Evolutionary conservation across 78 protist species (phyloP).

Genomic region (Blattamonas nauphoetae): DNA sequence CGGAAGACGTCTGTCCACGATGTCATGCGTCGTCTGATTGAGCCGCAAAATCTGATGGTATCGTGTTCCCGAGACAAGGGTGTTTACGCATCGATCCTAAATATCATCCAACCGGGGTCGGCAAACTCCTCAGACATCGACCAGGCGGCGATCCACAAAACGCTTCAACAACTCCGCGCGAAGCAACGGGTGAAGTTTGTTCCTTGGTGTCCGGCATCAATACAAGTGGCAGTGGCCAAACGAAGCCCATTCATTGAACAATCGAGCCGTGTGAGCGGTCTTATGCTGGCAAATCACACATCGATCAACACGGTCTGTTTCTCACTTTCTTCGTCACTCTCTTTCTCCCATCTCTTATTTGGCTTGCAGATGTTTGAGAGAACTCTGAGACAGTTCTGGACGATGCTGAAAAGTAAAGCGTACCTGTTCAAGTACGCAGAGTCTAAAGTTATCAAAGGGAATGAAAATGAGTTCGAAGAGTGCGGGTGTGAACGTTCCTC

Average conservation of each 20-base stretch:
- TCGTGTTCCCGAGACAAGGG: slow-evolving; percentile 58
- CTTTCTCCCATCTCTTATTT: too few relatives aligned
- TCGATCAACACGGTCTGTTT: slow-evolving; percentile 47
- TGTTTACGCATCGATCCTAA: slow-evolving; percentile 85
- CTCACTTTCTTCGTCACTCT: too few relatives aligned
- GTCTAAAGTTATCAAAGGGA: too few relatives aligned
- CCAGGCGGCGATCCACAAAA: slow-evolving; percentile 68
- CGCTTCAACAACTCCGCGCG: slow-evolving; percentile 85
- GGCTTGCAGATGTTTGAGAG: too few relatives aligned
- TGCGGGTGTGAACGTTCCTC: too few relatives aligned
- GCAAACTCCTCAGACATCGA: slow-evolving; percentile 79
- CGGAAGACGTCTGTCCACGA: slow-evolving; percentile 95
- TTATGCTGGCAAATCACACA: slow-evolving; percentile 98
- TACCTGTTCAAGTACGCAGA: too few relatives aligned
- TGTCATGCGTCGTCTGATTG: slow-evolving; percentile 94
- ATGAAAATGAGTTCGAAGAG: too few relatives aligned
- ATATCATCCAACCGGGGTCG: slow-evolving; percentile 97
- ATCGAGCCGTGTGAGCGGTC: slow-evolving; percentile 87
- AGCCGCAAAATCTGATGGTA: slow-evolving; percentile 86
- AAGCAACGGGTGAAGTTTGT: slow-evolving; percentile 80
- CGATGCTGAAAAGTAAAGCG: too few relatives aligned
- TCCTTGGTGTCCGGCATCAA: slow-evolving; percentile 98
- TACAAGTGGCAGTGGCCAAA: slow-evolving; percentile 81
- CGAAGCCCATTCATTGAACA: slow-evolving; percentile 72
- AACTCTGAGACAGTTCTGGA: too few relatives aligned